These are phyloP conservation scores for Croton laevigatus DNA, from an alignment of 441 rosid genomes.

Conservation along the genomic window DNA sequence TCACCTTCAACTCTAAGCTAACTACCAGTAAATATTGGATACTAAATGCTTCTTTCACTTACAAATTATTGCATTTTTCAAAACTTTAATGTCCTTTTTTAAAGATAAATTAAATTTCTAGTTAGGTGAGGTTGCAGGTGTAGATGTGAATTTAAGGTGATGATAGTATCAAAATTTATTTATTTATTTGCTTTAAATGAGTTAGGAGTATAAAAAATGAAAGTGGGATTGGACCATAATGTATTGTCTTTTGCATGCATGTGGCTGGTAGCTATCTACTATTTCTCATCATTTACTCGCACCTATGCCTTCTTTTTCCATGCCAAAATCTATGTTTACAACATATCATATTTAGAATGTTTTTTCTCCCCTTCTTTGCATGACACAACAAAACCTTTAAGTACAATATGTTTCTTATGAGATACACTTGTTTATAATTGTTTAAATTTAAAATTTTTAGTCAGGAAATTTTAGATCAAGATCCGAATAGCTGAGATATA, in stretches of 20 bases:
- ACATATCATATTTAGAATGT: not conserved
- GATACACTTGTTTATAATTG: no score
- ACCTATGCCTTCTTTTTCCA: not conserved
- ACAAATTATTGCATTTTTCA: not conserved
- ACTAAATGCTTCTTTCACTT: not conserved
- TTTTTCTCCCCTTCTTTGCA: no score
- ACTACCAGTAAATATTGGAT: not conserved
- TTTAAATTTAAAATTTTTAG: no score
- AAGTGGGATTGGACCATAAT: conserved; percentile 17
- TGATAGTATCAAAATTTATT: not conserved
- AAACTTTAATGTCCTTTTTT: not conserved
- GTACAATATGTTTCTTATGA: no score
- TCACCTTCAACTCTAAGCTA: not conserved
- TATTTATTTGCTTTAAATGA: conserved; percentile 5
- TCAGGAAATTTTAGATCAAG: no score
- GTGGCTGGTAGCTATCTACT: conserved; percentile 12
- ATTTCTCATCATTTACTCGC: conserved; percentile 9
- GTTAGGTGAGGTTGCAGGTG: conserved; percentile 20
- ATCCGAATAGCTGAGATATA: no score
- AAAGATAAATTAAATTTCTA: not conserved
- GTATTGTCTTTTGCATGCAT: conserved; percentile 23
- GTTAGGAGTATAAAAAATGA: not conserved
- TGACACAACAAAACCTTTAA: no score
- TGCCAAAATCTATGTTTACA: no score
- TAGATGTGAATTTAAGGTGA: conserved; percentile 5